These are phyloP conservation scores for Eutypella sp. DNA, from an alignment of 2,329 filamentous ascomycete species.

Conservation along the genomic window DNA sequence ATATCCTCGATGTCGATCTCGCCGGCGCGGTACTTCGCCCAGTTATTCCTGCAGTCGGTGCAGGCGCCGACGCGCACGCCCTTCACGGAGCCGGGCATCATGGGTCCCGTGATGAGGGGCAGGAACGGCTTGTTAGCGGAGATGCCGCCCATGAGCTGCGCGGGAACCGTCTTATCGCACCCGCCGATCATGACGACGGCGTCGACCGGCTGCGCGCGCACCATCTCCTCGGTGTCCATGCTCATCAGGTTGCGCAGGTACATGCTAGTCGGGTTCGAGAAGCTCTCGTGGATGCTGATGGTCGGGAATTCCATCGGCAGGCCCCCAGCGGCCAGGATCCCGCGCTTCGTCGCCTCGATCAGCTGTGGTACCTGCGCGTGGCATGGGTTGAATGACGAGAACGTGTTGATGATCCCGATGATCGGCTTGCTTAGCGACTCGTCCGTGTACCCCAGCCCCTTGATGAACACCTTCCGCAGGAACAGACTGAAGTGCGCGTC, in stretches of 20 bases:
- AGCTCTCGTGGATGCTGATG: constrained; percentile 66
- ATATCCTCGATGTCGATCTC: constrained; percentile 69
- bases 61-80: constrained; percentile 65
- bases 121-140: constrained; percentile 69
- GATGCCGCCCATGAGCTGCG: constrained; percentile 71
- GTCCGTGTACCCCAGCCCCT: constrained; percentile 68
- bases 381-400: constrained; percentile 69
- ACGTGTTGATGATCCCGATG: constrained; percentile 70
- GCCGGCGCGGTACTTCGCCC: constrained; percentile 63
- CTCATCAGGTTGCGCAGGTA: constrained; percentile 70
- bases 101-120: constrained; percentile 65
- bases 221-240: constrained; percentile 79
- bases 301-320: constrained; percentile 70
- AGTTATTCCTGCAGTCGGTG: constrained; percentile 70
- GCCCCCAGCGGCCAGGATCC: constrained; percentile 61
- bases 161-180: constrained; percentile 70
- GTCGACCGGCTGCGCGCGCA: constrained; percentile 65
- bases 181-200: constrained; percentile 54
- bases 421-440: constrained; percentile 66
- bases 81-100: constrained; percentile 66
- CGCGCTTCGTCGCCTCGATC: constrained; percentile 64
- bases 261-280: constrained; percentile 69
- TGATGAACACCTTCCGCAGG: constrained; percentile 72
- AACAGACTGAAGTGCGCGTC: constrained; percentile 73
- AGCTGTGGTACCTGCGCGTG: constrained; percentile 69